phyloP scores from a whole-genome alignment of 2,329 filamentous ascomycete genomes.

The Monosporascus sp. region DNA sequence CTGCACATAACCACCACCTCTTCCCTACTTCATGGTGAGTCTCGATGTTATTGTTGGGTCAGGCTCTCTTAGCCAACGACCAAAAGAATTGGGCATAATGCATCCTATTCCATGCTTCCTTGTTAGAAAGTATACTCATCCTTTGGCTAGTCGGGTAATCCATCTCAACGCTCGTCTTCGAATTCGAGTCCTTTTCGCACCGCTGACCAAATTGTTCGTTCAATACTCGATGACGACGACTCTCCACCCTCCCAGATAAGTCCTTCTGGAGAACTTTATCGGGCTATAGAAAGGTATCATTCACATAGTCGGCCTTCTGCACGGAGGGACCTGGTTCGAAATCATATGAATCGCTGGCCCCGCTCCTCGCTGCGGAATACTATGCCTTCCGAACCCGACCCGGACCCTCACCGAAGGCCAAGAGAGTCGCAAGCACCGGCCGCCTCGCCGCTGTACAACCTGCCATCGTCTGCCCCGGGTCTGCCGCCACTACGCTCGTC shows the following conservation, averaged over 20 bases:
- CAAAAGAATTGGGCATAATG: no score
- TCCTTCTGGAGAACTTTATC: slow-evolving; percentile 37
- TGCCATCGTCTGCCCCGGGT: slow-evolving; percentile 20
- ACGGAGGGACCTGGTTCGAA: slow-evolving; percentile 16
- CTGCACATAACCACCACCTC: not conserved
- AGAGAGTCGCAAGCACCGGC: slow-evolving; percentile 26
- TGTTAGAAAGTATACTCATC: slow-evolving; percentile 3
- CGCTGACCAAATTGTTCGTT: slow-evolving; percentile 30
- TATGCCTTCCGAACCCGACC: slow-evolving; percentile 31
- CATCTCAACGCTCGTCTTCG: slow-evolving; percentile 19
- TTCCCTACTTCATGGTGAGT: slow-evolving; percentile 3
- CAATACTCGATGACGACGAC: slow-evolving; percentile 34
- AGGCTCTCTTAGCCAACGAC: no score
- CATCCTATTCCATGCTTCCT: not conserved
- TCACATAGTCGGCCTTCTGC: slow-evolving; percentile 18
- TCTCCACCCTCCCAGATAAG: slow-evolving; percentile 31
- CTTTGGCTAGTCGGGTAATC: slow-evolving; percentile 25
- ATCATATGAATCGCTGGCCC: slow-evolving; percentile 19
- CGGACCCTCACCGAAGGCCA: slow-evolving; percentile 30
- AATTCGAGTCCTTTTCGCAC: slow-evolving; percentile 20
- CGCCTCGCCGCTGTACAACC: slow-evolving; percentile 17
- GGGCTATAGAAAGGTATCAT: slow-evolving; percentile 37
- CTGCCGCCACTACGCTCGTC: slow-evolving; percentile 34
- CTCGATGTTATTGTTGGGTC: not conserved
- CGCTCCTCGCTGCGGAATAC: slow-evolving; percentile 17